Conservation (phyloP, 768 basidiomycete species). For the Lenzites betulinus region DNA sequence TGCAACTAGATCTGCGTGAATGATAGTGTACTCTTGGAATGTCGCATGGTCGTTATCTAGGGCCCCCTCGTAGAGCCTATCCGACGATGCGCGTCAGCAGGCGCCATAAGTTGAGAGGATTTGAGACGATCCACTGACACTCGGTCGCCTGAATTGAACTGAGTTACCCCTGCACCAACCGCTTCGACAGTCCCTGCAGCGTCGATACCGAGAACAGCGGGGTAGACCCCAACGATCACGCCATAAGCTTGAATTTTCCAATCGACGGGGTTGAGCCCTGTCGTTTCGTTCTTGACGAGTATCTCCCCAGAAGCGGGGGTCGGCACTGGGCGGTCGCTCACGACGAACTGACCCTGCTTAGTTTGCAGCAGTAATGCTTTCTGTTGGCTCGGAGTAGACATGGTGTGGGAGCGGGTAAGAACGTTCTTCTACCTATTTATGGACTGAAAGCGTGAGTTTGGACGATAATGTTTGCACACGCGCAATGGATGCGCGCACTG, state of each 20-base stretch:
- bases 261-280: constrained; percentile 46
- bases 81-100: neutral
- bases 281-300: constrained; percentile 42
- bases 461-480: neutral
- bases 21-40: constrained; percentile 23
- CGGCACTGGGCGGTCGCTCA: constrained; percentile 22
- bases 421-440: neutral
- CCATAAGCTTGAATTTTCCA: constrained; percentile 25
- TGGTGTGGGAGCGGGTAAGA: neutral
- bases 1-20: constrained; percentile 10
- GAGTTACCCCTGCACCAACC: constrained; percentile 36
- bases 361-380: constrained; percentile 19
- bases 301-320: constrained; percentile 42
- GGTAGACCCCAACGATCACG: constrained; percentile 27
- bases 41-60: constrained; percentile 7
- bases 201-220: constrained; percentile 25
- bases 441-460: neutral
- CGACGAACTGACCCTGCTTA: constrained; percentile 14
- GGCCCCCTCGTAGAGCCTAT: constrained; percentile 18
- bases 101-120: too few species aligned
- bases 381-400: constrained; percentile 10
- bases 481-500: neutral
- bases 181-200: constrained; percentile 25
- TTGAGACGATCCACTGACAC: too few species aligned
- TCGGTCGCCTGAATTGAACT: constrained; percentile 35